Evolutionary conservation across 177 flowering plant species (phyloP).

Genomic region (Telopea speciosissima): DNA sequence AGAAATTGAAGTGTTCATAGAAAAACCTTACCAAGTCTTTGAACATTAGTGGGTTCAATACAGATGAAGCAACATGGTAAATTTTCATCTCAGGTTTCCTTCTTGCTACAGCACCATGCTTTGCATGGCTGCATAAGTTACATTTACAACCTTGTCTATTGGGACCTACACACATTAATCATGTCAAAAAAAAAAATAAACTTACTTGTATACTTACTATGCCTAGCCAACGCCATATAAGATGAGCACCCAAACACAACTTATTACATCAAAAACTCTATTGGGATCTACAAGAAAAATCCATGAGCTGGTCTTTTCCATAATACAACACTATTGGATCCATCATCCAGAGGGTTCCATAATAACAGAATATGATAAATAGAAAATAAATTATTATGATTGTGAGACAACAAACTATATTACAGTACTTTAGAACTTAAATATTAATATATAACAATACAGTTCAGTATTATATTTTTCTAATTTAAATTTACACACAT

Average conservation of each 20-base stretch:
- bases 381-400: background rate
- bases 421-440: too few relatives aligned
- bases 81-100: conserved; percentile 44
- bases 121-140: conserved; percentile 88
- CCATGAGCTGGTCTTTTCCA: conserved; percentile 93
- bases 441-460: too few relatives aligned
- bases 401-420: too few relatives aligned
- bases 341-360: conserved; percentile 67
- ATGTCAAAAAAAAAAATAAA: too few relatives aligned
- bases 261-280: conserved; percentile 80
- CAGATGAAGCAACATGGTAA: conserved; percentile 86
- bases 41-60: conserved; percentile 68
- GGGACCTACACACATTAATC: conserved; percentile 92
- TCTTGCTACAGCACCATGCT: conserved; percentile 45
- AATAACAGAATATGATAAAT: background rate
- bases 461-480: too few relatives aligned
- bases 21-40: conserved; percentile 55
- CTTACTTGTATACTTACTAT: too few relatives aligned
- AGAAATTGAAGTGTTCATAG: conserved; percentile 56
- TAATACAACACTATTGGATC: conserved; percentile 79
- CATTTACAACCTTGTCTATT: conserved; percentile 93
- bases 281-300: conserved; percentile 66
- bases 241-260: background rate
- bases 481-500: too few relatives aligned
- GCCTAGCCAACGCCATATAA: too few relatives aligned